A percentile compares a stretch with the other conserved stretches of the same genome.
phyloP scores from a whole-genome alignment of 1,284 basidiomycete genomes.

The Schizopora paradoxa region DNA sequence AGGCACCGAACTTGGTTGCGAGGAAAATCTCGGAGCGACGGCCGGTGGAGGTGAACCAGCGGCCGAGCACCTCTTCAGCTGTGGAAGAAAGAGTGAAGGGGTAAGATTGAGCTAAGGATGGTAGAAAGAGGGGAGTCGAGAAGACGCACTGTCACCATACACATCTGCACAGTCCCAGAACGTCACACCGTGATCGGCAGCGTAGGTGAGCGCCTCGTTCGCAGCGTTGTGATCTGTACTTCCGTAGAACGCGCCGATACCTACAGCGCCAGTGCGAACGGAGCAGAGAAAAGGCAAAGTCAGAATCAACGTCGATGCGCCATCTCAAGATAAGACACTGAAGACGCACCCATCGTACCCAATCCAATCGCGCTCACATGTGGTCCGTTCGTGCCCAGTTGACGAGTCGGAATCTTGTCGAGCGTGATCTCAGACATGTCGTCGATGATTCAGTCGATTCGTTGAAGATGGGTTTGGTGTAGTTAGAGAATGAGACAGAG shows the following conservation, averaged over 20 bases:
- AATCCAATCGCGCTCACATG: constrained; percentile 9
- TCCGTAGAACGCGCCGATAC: constrained; percentile 4
- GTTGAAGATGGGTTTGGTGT: too few relatives aligned
- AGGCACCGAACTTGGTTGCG: constrained; percentile 1
- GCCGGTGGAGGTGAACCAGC: constrained; percentile 4
- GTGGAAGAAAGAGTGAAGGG: too few relatives aligned
- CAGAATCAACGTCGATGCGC: too few relatives aligned
- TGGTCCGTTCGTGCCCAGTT: constrained; percentile 3
- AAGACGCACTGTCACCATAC: not conserved
- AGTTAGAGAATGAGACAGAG: too few relatives aligned
- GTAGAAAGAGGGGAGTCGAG: not conserved
- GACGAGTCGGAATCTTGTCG: constrained; percentile 1
- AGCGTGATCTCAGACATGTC: too few relatives aligned
- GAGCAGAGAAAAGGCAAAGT: too few relatives aligned
- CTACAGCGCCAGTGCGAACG: too few relatives aligned
- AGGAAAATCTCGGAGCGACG: constrained; percentile 8
- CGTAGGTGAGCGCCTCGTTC: not conserved
- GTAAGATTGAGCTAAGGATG: not conserved
- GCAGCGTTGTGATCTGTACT: not conserved
- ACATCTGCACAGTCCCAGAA: not conserved
- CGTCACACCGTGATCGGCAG: not conserved
- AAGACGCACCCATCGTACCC: constrained; percentile 12
- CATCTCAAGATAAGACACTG: too few relatives aligned
- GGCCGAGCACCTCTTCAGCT: not conserved
- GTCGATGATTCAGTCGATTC: too few relatives aligned